Base-by-base conservation (phyloP, 768 basidiomycete species). In the Suillus fuscotomentosus region DNA sequence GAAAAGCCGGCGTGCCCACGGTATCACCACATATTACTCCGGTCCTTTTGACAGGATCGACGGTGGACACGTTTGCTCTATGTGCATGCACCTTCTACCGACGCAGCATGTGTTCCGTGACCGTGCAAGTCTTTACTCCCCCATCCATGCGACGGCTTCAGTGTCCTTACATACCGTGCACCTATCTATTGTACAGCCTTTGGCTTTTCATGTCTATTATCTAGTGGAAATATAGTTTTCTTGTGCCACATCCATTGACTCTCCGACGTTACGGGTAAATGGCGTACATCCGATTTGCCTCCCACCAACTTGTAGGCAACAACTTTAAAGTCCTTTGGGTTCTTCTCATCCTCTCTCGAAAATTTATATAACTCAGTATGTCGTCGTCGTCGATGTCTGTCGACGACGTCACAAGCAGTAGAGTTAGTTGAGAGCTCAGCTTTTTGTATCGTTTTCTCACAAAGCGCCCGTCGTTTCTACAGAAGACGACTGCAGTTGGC, bases 231-330 rank as follows among this genome's bases (percentile, higher is more conserved):
- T 76, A 76, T 67, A 76, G 69, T 76, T 74, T 76, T 72, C 70
- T 76, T 76, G 76, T 75, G 78, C 76, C 77, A 79, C 76, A 77
- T 73, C 74, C 79, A 76, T 84, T 84, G 81, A 84, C 82, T 84
- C 83, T 84, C 83, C 83, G 83, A 83, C 83, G 70, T 70, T 73
- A 70, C 70, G 70, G 76, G 75, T 74, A 77, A 69, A 71, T 73
- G 71, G 67, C 57, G 43, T 70, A 62, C 56, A 65, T 63, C 57
- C 60, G 67, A 54, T 67, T 63, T 65, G 56, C 63, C 65, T 64
- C 61, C 65, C 67, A 75, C 70, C 70, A 34, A 27, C 60, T 57
- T 60, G 67, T 57, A 69, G 62, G 66, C 60, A 64, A 67, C 59
- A 63, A 64, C 59, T 60, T 63, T 34, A 60, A 15, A 22, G 47